Evolutionary conservation across 495 filamentous ascomycete genomes (phyloP).

Genomic region (Geopyxis carbonaria): DNA sequence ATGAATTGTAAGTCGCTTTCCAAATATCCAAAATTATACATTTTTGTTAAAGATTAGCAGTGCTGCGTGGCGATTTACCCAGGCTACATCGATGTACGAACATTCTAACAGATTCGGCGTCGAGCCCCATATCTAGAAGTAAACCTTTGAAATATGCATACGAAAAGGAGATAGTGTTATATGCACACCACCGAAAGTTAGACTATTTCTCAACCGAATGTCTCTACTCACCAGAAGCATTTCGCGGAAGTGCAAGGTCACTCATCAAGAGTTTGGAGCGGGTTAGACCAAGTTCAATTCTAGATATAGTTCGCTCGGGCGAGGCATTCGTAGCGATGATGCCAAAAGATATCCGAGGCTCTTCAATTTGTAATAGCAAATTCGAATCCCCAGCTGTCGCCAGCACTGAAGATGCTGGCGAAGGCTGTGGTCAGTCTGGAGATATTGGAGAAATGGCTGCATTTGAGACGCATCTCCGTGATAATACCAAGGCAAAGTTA

Average conservation of each 20-base stretch:
- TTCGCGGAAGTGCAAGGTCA: conserved; percentile 74
- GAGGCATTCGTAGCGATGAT: conserved; percentile 90
- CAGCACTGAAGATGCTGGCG: no score
- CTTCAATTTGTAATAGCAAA: no score
- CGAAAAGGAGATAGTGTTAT: conserved; percentile 96
- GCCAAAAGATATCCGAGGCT: conserved; percentile 31
- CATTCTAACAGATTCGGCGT: conserved; percentile 63
- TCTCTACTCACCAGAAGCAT: conserved; percentile 97
- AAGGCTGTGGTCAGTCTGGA: no score
- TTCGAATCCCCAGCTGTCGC: no score
- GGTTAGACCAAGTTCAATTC: conserved; percentile 77
- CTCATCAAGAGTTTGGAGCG: conserved; percentile 91
- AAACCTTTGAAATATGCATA: conserved; percentile 97
- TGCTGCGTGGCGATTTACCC: conserved; percentile 77
- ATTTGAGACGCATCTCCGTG: conserved; percentile 64
- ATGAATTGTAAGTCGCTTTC: conserved; percentile 50
- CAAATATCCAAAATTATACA: background rate
- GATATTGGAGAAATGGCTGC: conserved; percentile 83
- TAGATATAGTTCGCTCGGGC: conserved; percentile 86
- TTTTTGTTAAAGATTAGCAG: conserved; percentile 5
- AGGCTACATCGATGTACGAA: conserved; percentile 78
- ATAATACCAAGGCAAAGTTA: conserved; percentile 45
- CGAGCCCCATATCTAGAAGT: conserved; percentile 68
- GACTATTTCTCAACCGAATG: conserved; percentile 98
- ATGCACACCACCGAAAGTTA: conserved; percentile 86